phyloP scores from a whole-genome alignment of 495 filamentous ascomycete genomes.

The Cetradonia linearis region DNA sequence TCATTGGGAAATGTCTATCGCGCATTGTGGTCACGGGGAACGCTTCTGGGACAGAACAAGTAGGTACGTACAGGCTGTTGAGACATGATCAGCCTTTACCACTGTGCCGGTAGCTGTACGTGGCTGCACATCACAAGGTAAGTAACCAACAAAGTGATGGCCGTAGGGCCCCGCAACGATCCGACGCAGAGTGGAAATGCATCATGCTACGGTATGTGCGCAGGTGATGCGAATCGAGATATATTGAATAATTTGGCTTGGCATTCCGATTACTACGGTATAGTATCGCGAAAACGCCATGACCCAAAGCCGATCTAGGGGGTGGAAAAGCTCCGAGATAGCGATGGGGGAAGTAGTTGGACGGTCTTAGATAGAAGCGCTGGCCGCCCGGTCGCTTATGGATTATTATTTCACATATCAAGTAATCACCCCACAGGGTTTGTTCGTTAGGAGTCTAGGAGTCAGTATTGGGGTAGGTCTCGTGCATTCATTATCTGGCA shows the following conservation, averaged over 20 bases:
- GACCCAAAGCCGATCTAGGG: not conserved
- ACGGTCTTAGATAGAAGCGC: not conserved
- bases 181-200: not conserved
- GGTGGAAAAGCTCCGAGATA: conserved; percentile 1
- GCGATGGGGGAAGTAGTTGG: not conserved
- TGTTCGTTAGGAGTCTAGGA: no score
- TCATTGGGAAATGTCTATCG: not conserved
- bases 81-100: not conserved
- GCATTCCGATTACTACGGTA: not conserved
- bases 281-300: not conserved
- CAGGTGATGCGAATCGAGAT: not conserved
- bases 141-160: not conserved
- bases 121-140: not conserved
- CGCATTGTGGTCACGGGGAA: not conserved
- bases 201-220: not conserved
- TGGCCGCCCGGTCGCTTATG: conserved; percentile 1
- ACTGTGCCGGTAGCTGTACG: not conserved
- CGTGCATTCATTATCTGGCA: not conserved
- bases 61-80: not conserved
- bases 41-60: not conserved
- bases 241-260: not conserved
- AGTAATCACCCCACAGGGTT: conserved; percentile 8
- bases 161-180: not conserved
- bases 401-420: conserved; percentile 11
- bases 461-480: not conserved